Conservation (phyloP, 225 moss, liverwort and hornwort species). For the Physcomitrellopsis africana region DNA sequence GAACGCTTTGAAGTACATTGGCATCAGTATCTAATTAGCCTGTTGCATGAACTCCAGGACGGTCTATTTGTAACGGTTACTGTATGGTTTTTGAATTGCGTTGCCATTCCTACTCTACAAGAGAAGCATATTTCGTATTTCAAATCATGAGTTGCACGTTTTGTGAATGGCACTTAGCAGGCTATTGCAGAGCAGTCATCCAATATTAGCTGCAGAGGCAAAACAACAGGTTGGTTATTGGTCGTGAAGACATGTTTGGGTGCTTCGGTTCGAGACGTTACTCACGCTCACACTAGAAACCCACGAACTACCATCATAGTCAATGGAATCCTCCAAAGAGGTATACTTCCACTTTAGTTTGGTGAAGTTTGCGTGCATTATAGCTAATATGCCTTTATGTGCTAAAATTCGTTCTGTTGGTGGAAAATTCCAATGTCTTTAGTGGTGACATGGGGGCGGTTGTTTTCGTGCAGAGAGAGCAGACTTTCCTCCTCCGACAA, state of each 20-base stretch:
- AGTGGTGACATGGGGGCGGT: constrained; percentile 6
- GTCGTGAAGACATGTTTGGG: constrained; percentile 96
- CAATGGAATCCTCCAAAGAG: constrained; percentile 48
- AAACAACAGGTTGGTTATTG: constrained; percentile 82
- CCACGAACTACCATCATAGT: constrained; percentile 36
- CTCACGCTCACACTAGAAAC: constrained; percentile 62
- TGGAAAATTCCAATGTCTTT: constrained; percentile 19
- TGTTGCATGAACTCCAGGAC: too few relatives aligned
- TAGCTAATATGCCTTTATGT: constrained; percentile 1
- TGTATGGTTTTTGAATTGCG: too few relatives aligned
- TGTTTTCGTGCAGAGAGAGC: constrained; percentile 47
- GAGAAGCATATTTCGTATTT: constrained; percentile 11
- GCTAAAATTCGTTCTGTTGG: constrained; percentile 1
- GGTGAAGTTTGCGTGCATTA: neutral
- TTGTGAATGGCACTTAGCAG: constrained; percentile 45
- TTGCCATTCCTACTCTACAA: neutral
- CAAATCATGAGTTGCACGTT: constrained; percentile 35
- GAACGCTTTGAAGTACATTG: neutral
- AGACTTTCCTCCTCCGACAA: constrained; percentile 53
- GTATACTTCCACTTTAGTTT: constrained; percentile 14
- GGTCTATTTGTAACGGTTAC: too few relatives aligned
- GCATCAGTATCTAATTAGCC: too few relatives aligned
- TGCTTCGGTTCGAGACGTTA: constrained; percentile 71
- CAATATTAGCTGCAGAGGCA: constrained; percentile 47
- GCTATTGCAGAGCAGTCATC: constrained; percentile 63